Conservation (phyloP, 768 basidiomycete species). For the Strobilomyces confusus region DNA sequence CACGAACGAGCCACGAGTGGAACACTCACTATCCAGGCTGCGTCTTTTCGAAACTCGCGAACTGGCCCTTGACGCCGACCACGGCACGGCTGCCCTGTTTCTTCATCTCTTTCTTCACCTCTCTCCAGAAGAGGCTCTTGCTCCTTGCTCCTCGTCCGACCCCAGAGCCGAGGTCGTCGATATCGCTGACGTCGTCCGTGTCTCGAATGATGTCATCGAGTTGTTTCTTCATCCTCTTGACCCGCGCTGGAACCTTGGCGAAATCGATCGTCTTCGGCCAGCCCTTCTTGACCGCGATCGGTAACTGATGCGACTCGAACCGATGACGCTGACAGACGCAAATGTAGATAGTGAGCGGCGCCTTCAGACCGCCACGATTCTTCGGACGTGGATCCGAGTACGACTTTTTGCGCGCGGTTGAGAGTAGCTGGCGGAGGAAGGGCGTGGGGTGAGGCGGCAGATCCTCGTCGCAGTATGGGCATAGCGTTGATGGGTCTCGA, state of each 20-base stretch:
- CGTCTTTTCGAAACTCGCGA: conserved; percentile 72
- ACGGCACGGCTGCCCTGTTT: conserved; percentile 62
- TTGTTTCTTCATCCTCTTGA: conserved; percentile 40
- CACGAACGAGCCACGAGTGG: neutral
- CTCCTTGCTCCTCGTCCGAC: conserved; percentile 27
- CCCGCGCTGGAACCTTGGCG: conserved; percentile 46
- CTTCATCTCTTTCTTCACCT: conserved; percentile 59
- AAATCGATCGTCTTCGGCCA: conserved; percentile 80
- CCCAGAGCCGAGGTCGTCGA: conserved; percentile 10
- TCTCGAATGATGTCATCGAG: conserved; percentile 54
- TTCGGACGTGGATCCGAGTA: conserved; percentile 34
- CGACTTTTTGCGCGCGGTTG: conserved; percentile 50
- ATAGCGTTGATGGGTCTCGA: conserved; percentile 63
- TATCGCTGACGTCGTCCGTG: conserved; percentile 24
- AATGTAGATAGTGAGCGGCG: conserved; percentile 51
- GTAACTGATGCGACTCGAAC: conserved; percentile 71
- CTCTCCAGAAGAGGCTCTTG: conserved; percentile 64
- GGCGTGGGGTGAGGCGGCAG: conserved; percentile 63
- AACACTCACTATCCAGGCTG: conserved; percentile 85
- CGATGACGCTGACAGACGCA: conserved; percentile 73
- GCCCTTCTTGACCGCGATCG: conserved; percentile 62
- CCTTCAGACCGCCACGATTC: conserved; percentile 63
- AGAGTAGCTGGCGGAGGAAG: conserved; percentile 51
- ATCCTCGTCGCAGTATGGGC: conserved; percentile 76
- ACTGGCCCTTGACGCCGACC: conserved; percentile 69